Evolutionary conservation across 345 rosid species (phyloP), one percentile per base, ranked within the genome.

Genomic region (Moricandia moricandioides): DNA sequence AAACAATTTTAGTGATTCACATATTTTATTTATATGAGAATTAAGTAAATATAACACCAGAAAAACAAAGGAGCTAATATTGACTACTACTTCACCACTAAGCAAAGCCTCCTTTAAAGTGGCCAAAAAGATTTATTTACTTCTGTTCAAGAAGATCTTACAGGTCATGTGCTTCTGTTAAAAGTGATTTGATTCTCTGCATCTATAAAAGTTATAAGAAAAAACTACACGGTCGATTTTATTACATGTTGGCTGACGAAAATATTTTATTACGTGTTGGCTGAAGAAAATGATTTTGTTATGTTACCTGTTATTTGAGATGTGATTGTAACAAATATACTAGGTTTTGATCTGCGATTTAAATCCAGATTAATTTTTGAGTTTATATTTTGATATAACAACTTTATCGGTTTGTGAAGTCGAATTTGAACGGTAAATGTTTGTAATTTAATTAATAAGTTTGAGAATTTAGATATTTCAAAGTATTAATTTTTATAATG

Each of bases 181-280:
- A 78, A 78, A 78, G 73, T 35, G 68, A 71, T 71, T 66, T 65
- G 81, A 78, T 78, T 78, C 77, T 66, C 64, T 71, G 64, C 62
- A 60, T 72, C 64, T 65, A 51, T 51, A 35, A 43, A 70, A 33
- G 65, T 64, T 40, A 55, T n/a, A 27, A 21, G 0, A 47, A 26
- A 55, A 57, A 2, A 59, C 12, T 58, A 58, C 43, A 40, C 66
- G 57, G 62, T 70, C 47, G 62, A 37, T 68, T 62, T 37, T 69
- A 39, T 16, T 26, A 35, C 27, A 0, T 54, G 64, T 39, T 16
- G 18, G 67, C 51, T 13, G 54, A 75, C 29, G 72, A 14, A 67
- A 60, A 31, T 43, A 14, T 54, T 73, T 35, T 37, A 6, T 54
- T 49, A 1, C 52, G 3, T 21, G 24, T 21, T 21, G 24, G 24